phyloP scores from a whole-genome alignment of 139 green algal species.

The Tetradesmus obliquus region DNA sequence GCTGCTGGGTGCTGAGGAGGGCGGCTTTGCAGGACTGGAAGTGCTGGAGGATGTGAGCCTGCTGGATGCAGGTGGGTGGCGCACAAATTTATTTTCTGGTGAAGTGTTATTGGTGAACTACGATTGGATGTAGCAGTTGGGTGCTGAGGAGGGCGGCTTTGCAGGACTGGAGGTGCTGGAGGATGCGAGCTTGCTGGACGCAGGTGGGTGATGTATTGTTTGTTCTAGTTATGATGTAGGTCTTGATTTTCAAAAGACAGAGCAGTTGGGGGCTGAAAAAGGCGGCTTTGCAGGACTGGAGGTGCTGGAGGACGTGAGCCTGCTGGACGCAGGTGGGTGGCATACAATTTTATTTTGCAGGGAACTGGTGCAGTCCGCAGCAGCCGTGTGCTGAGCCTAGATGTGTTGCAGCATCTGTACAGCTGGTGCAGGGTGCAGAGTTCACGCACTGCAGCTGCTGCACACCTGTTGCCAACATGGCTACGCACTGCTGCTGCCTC shows the following conservation, averaged over 20 bases:
- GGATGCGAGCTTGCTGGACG: neutral
- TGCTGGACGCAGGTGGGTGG: neutral
- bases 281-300: conserved; percentile 87
- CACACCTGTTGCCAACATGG: neutral
- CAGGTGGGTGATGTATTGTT: neutral
- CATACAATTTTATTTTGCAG: neutral
- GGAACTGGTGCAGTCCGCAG: neutral
- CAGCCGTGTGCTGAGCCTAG: too few species aligned
- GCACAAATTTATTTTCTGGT: neutral
- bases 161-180: conserved; percentile 77
- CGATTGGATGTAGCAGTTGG: conserved; percentile 20
- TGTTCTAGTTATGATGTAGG: neutral
- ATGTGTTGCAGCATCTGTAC: too few species aligned
- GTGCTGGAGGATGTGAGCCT: conserved; percentile 63
- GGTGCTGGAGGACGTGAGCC: conserved; percentile 63
- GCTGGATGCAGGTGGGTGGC: conserved; percentile 12
- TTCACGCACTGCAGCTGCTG: neutral
- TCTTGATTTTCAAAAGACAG: neutral
- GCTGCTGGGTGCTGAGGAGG: conserved; percentile 78
- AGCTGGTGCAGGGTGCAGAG: too few species aligned
- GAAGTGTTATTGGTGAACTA: neutral
- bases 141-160: conserved; percentile 80
- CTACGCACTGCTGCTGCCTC: too few species aligned
- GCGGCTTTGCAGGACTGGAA: conserved; percentile 85
- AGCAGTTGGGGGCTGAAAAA: conserved; percentile 75